Percentiles rank a stretch among this genome's conserved stretches.
These are phyloP conservation scores for Patellifolia procumbens DNA, from an alignment of 179 eudicot species.

Conservation along the genomic window DNA sequence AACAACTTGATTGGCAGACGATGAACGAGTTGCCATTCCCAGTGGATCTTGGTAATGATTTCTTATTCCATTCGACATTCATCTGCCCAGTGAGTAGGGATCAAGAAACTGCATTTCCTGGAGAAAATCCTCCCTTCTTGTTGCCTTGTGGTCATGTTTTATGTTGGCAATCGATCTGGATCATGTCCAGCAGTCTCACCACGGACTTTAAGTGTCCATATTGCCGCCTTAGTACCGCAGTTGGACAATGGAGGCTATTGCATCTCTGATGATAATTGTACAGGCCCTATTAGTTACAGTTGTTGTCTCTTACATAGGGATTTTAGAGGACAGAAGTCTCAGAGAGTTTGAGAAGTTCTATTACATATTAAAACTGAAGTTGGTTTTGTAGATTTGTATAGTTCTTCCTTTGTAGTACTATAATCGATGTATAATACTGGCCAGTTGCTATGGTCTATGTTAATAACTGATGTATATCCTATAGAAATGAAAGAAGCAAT, in stretches of 20 bases:
- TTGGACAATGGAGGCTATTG: constrained; percentile 56
- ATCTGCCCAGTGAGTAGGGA: constrained; percentile 71
- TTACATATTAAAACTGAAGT: too few species aligned
- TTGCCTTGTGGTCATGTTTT: constrained; percentile 66
- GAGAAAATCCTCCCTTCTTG: constrained; percentile 74
- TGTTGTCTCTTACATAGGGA: background rate
- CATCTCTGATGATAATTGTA: constrained; percentile 39
- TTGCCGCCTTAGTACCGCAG: constrained; percentile 56
- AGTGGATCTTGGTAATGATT: constrained; percentile 50
- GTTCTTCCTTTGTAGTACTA: too few species aligned
- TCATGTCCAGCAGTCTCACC: constrained; percentile 55
- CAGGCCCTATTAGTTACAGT: constrained; percentile 6
- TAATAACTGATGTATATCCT: background rate
- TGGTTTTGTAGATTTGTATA: too few species aligned
- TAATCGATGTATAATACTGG: background rate
- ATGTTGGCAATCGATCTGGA: constrained; percentile 59
- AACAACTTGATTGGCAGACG: constrained; percentile 57
- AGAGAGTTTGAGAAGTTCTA: too few species aligned
- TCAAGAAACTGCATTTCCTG: constrained; percentile 57
- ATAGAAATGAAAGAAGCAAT: background rate
- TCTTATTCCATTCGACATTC: constrained; percentile 67
- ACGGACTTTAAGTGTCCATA: constrained; percentile 68
- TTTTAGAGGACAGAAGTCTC: too few species aligned
- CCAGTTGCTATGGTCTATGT: background rate
- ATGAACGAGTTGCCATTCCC: constrained; percentile 76